Evolutionary conservation across 75 land plant genomes (phyloP).

Genomic region (Isoetes taiwanensis): DNA sequence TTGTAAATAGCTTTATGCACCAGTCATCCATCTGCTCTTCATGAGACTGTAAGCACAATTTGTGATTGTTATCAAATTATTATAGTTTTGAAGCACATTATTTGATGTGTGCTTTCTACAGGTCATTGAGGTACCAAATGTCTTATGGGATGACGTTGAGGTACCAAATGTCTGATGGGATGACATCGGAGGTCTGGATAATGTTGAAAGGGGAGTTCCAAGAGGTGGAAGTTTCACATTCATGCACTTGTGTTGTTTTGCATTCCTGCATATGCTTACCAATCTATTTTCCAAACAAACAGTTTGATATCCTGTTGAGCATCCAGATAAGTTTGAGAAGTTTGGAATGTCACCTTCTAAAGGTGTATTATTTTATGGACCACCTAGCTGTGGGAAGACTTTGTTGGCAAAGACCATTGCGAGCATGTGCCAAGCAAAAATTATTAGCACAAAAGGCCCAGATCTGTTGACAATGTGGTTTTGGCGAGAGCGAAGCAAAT

Average conservation of each 20-base stretch:
- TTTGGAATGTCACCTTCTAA: constrained; percentile 7
- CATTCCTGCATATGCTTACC: too few species aligned
- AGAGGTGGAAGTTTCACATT: neutral
- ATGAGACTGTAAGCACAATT: constrained; percentile 4
- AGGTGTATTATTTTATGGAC: constrained; percentile 1
- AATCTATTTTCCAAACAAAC: too few species aligned
- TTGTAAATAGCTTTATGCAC: neutral
- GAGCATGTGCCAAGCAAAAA: neutral
- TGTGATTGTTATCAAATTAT: too few species aligned
- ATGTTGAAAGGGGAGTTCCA: constrained; percentile 3
- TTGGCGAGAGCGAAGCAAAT: constrained; percentile 4
- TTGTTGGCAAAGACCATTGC: constrained; percentile 1
- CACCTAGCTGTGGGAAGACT: constrained; percentile 6
- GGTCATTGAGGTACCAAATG: constrained; percentile 2
- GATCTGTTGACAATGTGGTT: constrained; percentile 4
- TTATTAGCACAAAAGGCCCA: constrained; percentile 1
- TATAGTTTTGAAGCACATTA: too few species aligned
- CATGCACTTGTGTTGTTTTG: neutral
- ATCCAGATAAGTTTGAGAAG: constrained; percentile 6
- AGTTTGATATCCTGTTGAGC: constrained; percentile 1
- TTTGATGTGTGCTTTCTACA: too few species aligned
- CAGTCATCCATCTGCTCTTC: constrained; percentile 2
- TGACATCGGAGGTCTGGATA: neutral
- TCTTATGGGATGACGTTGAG: too few species aligned
- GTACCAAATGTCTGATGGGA: constrained; percentile 1